Conservation (phyloP, 768 basidiomycete species). For the Russula sp. region DNA sequence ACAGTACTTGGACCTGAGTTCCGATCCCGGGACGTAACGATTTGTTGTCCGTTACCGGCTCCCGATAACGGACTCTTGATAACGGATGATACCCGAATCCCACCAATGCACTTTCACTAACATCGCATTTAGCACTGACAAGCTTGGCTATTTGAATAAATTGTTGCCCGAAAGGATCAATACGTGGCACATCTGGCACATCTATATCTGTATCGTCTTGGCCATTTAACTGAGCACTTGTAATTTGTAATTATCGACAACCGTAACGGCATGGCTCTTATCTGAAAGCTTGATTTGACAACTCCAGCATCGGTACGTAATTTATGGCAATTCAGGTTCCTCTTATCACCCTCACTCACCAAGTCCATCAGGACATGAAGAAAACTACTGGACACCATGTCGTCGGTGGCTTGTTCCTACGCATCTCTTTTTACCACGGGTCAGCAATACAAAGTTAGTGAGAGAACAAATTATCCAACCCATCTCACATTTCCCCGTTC, state of each 20-base stretch:
- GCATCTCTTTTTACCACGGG: not conserved
- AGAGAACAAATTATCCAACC: not conserved
- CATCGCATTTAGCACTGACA: not conserved
- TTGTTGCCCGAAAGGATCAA: not conserved
- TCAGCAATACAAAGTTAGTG: not conserved
- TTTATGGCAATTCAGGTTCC: not conserved
- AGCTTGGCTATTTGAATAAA: not conserved
- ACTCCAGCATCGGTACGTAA: not conserved
- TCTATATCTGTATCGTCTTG: not conserved
- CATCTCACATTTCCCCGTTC: not conserved
- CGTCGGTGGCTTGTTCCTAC: not conserved
- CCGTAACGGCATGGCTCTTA: constrained; percentile 6
- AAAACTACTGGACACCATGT: not conserved
- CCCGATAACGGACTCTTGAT: constrained; percentile 1
- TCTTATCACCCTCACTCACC: not conserved
- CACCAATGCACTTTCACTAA: not conserved
- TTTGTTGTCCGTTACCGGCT: not conserved
- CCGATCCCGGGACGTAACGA: not conserved
- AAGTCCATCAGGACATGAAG: not conserved
- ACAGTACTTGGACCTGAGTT: not conserved
- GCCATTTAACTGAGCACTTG: not conserved
- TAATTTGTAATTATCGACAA: not conserved
- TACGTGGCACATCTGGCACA: constrained; percentile 13
- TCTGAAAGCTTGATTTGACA: constrained; percentile 3
- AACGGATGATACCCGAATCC: not conserved